Base-by-base conservation (phyloP, 768 basidiomycete genomes). In the Phlebiopsis gigantea region DNA sequence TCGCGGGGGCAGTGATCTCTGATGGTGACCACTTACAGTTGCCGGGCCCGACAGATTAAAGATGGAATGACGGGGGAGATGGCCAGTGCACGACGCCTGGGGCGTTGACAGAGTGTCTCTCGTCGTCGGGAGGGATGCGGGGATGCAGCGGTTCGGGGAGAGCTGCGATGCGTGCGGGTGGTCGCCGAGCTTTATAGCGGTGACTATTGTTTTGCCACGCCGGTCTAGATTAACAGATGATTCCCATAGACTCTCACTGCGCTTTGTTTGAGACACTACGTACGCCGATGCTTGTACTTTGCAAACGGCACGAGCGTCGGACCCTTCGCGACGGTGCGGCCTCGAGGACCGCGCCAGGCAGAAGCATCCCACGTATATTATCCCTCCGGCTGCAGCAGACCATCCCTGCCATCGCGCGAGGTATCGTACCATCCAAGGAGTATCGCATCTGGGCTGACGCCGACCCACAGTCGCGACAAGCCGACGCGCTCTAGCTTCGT, bases 21-120 rank as follows among this genome's bases (percentile, higher is more conserved):
- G 54, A 55, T 55, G 54, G 54, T n/a, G 43, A 25, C 44, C 54
- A 15, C 26, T 55, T 17, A 44, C 44, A 15, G 29, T 55, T 17
- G 28, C 44, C 28, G 53, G 5, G 15, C 29, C 42, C 12, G 41
- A 39, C 34, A 39, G 34, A 39, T 39, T 4, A 39, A 39, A 17
- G 34, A 39, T 39, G 34, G 2, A 9, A 10, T 24, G 45, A 55
- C 54, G 43, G 46, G 29, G 31, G 17, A 55, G 29, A 55, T 46
- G 54, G 45, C 21, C 43, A 25, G n/a, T 26, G 30, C 34, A 39
- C 34, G 34, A 10, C 34, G 8, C 12, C 2, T 9, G 8, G 12
- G 34, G 34, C 34, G 34, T 39, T 3, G 34, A 39, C 34, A 39
- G 34, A 39, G 34, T 10, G 34, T 39, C 34, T 39, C 34, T 39